phyloP scores from a whole-genome alignment of 768 basidiomycete species.

The Psilocybe subaeruginosa region DNA sequence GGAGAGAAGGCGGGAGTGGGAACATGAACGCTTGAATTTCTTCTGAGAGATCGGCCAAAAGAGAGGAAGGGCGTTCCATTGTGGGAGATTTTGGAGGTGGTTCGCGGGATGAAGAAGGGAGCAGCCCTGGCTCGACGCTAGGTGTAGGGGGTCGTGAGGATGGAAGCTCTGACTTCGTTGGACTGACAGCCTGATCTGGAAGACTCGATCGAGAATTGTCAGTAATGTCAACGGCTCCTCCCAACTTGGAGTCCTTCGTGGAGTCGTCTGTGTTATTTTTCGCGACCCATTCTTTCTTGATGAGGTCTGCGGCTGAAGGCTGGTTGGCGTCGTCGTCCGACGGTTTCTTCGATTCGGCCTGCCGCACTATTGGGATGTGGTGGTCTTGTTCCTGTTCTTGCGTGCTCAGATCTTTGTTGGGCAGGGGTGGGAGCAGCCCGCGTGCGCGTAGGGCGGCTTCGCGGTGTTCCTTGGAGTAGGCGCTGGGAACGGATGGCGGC shows the following conservation, averaged over 20 bases:
- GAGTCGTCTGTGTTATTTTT: slow-evolving; percentile 29
- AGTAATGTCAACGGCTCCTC: slow-evolving; percentile 5
- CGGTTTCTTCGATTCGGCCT: slow-evolving; percentile 12
- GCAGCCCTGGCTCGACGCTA: not conserved
- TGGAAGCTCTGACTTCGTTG: not conserved
- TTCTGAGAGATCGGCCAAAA: not conserved
- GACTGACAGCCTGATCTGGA: slow-evolving; percentile 1
- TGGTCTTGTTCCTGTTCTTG: slow-evolving; percentile 40
- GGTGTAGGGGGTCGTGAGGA: not conserved
- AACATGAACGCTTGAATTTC: slow-evolving; percentile 7
- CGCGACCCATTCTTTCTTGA: slow-evolving; percentile 59
- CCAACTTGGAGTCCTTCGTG: slow-evolving; percentile 33
- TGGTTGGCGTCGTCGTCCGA: not conserved
- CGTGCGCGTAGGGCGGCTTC: slow-evolving; percentile 65
- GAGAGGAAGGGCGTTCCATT: not conserved
- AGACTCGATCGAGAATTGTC: not conserved
- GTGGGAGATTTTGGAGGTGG: not conserved
- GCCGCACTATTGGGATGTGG: slow-evolving; percentile 37
- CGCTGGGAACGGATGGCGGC: slow-evolving; percentile 8
- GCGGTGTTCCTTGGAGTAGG: slow-evolving; percentile 38
- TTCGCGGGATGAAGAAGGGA: not conserved
- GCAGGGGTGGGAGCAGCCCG: slow-evolving; percentile 55
- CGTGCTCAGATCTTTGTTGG: slow-evolving; percentile 44
- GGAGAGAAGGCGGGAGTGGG: slow-evolving; percentile 8
- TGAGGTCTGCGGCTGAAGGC: slow-evolving; percentile 48